Conservation (phyloP, 139 green algal genomes). For the Chlamydomonas incerta region DNA sequence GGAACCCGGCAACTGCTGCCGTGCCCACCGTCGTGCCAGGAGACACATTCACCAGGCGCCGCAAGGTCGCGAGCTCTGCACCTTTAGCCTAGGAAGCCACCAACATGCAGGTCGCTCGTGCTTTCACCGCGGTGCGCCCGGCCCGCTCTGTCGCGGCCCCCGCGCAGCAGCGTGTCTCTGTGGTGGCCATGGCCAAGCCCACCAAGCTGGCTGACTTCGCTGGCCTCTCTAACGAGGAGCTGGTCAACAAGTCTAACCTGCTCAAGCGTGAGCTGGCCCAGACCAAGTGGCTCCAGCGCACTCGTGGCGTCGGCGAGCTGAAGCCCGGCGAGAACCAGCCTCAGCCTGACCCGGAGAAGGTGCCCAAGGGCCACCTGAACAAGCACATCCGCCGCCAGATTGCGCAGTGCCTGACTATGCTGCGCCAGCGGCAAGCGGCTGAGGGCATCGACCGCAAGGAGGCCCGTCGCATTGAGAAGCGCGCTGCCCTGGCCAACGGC, state of each 20-base stretch:
- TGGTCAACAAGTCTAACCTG: conserved; percentile 49
- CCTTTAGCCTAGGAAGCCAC: not conserved
- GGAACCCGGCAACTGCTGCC: too few species aligned
- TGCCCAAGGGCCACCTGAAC: conserved; percentile 61
- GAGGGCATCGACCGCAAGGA: conserved; percentile 54
- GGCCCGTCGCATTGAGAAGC: conserved; percentile 54
- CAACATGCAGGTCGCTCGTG: conserved; percentile 37
- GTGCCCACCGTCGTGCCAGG: too few species aligned
- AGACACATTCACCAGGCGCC: too few species aligned
- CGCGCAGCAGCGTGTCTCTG: conserved; percentile 1
- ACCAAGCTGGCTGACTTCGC: conserved; percentile 56
- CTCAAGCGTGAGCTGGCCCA: conserved; percentile 63
- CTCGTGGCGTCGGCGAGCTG: conserved; percentile 52
- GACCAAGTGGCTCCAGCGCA: conserved; percentile 57
- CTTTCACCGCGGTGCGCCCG: conserved; percentile 34
- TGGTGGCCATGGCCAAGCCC: conserved; percentile 48
- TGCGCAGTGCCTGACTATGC: conserved; percentile 64
- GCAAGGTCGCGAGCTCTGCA: too few species aligned
- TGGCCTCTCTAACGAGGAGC: conserved; percentile 57
- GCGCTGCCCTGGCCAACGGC: conserved; percentile 44
- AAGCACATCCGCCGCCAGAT: conserved; percentile 61
- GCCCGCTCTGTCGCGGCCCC: conserved; percentile 15
- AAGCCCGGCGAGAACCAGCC: conserved; percentile 44
- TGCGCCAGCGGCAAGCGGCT: conserved; percentile 61
- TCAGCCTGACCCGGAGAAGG: conserved; percentile 58